Evolutionary conservation across 1,284 basidiomycete genomes (phyloP), one percentile per base, ranked within the genome.

Genomic region (Ustilago vetiveriae): DNA sequence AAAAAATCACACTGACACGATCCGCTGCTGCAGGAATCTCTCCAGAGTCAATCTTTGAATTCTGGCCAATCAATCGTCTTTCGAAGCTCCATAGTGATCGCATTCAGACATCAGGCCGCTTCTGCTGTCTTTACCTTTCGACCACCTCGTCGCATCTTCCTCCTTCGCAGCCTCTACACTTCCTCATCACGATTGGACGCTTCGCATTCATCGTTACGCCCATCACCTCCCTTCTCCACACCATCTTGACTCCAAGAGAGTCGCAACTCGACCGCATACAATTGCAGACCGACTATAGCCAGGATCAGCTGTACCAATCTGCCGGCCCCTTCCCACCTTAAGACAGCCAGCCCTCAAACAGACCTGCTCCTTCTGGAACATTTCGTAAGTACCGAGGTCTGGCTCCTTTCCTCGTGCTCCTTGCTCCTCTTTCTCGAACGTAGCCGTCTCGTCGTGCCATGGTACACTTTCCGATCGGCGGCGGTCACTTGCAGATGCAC

Each of bases 141-240:
- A 35, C 33, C 33, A 35, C 33, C 16, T 35, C 33, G 33, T 35
- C 33, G 33, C 33, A 35, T n/a, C 33, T 35, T n/a, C 11, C 11
- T n/a, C n/a, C 7, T 13, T 37, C 19, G n/a, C 36, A 4, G 9
- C 36, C 8, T 37, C 7, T 6, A 9, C 36, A 13, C 21, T 6
- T 6, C 40, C 40, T 17, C 17, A 11, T n/a, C n/a, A n/a, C n/a
- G n/a, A n/a, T n/a, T n/a, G 11, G 33, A 35, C n/a, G 16, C 32
- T 17, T 35, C 24, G 10, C 17, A 13, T 42, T 21, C 27, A 52
- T 32, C 42, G n/a, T 53, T 42, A 10, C 21, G 13, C 4, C 48
- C 48, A 51, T 51, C 48, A 42, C 17, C 39, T 50, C 23, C 23
- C 32, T 19, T 26, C 23, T 10, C 27, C 32, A 6, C 27, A 29